Evolutionary conservation across 495 filamentous ascomycete species (phyloP).

Genomic region (Cercophora scortea): DNA sequence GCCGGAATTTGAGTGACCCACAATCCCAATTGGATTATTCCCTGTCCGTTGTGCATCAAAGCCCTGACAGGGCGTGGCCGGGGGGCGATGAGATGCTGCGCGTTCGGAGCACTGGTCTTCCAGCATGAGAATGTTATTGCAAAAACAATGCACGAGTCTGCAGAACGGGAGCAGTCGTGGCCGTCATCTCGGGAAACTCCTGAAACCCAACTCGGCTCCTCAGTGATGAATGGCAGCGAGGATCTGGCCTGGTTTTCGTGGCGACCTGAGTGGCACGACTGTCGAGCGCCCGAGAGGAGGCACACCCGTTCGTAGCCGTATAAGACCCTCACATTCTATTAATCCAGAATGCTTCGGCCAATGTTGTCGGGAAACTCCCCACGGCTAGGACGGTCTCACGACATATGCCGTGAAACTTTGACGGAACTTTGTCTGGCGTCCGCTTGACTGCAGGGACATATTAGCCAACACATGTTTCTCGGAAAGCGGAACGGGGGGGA

Average conservation of each 20-base stretch:
- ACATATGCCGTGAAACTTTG: constrained; percentile 15
- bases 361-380: not conserved
- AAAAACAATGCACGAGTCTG: constrained; percentile 9
- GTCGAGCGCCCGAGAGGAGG: not conserved
- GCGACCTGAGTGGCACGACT: constrained; percentile 1
- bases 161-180: constrained; percentile 1
- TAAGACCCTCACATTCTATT: not conserved
- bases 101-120: no score
- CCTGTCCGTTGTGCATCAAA: constrained; percentile 3
- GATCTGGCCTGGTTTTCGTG: not conserved
- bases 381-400: constrained; percentile 6
- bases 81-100: no score
- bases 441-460: not conserved
- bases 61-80: not conserved
- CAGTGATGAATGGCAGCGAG: not conserved
- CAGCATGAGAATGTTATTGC: not conserved
- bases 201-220: constrained; percentile 3
- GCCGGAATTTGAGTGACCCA: constrained; percentile 12
- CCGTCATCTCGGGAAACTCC: constrained; percentile 8
- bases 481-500: constrained; percentile 4
- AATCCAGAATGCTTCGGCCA: not conserved
- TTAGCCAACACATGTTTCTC: constrained; percentile 1
- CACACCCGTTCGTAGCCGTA: not conserved
- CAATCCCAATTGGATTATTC: constrained; percentile 10
- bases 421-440: not conserved